Evolutionary conservation across 2,329 filamentous ascomycete genomes (phyloP), one percentile per base, ranked within the genome.

Genomic region (Colletotrichum euphorbiae): DNA sequence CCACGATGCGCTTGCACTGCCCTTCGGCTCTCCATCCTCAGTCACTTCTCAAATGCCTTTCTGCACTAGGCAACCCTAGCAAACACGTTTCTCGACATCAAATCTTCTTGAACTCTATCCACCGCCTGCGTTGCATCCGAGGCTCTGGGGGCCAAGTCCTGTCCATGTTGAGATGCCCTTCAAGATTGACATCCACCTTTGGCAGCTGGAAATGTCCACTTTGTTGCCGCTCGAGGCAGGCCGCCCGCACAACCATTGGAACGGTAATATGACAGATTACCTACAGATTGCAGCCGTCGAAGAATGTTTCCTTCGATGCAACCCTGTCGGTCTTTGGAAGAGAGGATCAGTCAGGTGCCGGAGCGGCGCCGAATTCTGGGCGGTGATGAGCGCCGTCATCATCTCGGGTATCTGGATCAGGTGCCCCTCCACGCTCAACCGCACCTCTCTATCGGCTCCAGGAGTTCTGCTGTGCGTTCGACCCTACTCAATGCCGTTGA

Each of bases 321-420:
- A 71, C 69, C 58, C 63, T 71, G 59, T 45, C 48, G 17, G 55
- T 70, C 43, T 50, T 62, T 46, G 59, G 40, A 48, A 54, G 24
- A 52, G 54, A 43, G 43, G 54, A 65, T 64, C 63, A 68, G 46
- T 64, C 57, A 70, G 62, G 61, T 70, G 65, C 69, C 69, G 70
- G 63, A 61, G 54, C 60, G 40, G 60, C 61, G 61, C 57, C 58
- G 57, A 57, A 21, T 36, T 65, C 46, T 63, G 60, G 60, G 17
- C 42, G 51, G 42, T 61, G 70, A 71, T 71, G 69, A 61, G 46
- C 69, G 62, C 60, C 69, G 59, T 71, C 70, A 69, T 69, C 69
- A 64, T 69, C 62, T 67, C 69, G 69, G 69, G 65, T 66, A 71
- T 71, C 70, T 70, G 70, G 55, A 54, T 66, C 52, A 69, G 50